Evolutionary conservation across 495 filamentous ascomycete genomes (phyloP).

Genomic region (Podospora tetraspora): DNA sequence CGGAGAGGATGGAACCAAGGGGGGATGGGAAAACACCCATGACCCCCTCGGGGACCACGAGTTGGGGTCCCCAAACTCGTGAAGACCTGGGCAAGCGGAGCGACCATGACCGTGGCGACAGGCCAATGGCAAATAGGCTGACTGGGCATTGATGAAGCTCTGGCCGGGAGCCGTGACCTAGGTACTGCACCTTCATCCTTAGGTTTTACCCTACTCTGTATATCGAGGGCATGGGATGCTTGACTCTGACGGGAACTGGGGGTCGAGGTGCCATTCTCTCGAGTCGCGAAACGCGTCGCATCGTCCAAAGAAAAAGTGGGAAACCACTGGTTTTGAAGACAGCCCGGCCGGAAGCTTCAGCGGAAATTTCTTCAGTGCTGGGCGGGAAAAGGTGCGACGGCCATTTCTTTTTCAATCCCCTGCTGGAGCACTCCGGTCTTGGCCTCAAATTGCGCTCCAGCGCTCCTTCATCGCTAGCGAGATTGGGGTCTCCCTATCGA

Average conservation of each 20-base stretch:
- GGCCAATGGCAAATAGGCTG: slow-evolving; percentile 12
- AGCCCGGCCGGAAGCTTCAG: neutral
- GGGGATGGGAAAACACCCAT: neutral
- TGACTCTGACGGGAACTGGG: neutral
- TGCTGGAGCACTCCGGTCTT: slow-evolving; percentile 17
- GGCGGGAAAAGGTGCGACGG: slow-evolving; percentile 15
- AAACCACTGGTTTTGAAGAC: neutral
- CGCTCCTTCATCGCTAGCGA: slow-evolving; percentile 35
- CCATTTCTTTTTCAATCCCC: slow-evolving; percentile 18
- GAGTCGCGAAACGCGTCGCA: slow-evolving; percentile 1
- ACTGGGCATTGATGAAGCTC: slow-evolving; percentile 6
- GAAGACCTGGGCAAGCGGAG: slow-evolving; percentile 11
- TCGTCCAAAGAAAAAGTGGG: neutral
- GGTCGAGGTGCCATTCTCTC: neutral
- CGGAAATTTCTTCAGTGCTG: slow-evolving; percentile 13
- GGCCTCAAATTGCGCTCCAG: slow-evolving; percentile 31
- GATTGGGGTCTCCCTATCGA: slow-evolving; percentile 35
- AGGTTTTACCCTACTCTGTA: neutral
- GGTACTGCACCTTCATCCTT: no score
- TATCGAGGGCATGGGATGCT: no score
- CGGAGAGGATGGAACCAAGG: no score
- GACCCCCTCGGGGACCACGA: neutral
- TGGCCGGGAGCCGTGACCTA: neutral
- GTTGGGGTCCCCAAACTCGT: neutral
- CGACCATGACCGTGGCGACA: slow-evolving; percentile 19